These are phyloP conservation scores for Eimeria acervulina DNA, from an alignment of 169 alveolate genomes.

Conservation along the genomic window DNA sequence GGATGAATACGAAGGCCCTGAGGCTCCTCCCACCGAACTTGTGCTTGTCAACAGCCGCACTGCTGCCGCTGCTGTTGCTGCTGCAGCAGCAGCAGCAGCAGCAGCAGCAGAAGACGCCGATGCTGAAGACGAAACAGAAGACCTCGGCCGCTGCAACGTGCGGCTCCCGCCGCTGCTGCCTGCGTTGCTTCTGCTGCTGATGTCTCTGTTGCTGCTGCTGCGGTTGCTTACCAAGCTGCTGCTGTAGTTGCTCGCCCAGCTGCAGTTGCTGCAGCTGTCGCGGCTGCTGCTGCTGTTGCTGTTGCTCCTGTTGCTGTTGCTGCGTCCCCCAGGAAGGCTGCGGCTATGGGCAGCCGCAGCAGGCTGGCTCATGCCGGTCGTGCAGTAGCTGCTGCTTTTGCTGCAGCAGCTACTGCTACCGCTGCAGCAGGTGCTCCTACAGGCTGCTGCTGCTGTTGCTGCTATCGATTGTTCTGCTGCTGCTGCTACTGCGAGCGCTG, in stretches of 20 bases:
- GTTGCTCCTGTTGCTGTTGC: constrained; percentile 31
- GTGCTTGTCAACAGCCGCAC: neutral
- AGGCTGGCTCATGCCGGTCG: neutral
- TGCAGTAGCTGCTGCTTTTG: neutral
- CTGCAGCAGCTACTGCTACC: constrained; percentile 19
- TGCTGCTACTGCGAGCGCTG: neutral
- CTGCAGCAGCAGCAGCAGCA: constrained; percentile 9
- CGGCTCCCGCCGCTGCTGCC: too few relatives aligned
- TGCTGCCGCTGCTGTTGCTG: neutral
- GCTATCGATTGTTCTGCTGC: too few relatives aligned
- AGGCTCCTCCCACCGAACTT: too few relatives aligned
- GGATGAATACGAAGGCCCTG: too few relatives aligned
- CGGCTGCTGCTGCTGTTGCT: neutral
- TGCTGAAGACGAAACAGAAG: too few relatives aligned
- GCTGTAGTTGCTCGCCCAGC: constrained; percentile 20
- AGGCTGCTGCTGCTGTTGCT: too few relatives aligned
- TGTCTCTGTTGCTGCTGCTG: neutral
- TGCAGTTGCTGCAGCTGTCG: neutral
- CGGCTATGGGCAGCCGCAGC: neutral
- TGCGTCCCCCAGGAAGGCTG: neutral
- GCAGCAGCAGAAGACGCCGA: too few relatives aligned
- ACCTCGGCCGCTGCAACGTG: too few relatives aligned
- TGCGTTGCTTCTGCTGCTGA: neutral
- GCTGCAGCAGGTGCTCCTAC: constrained; percentile 1
- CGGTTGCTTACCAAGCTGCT: neutral